These are phyloP conservation scores for Cladosporium sp. DNA, from an alignment of 2,329 filamentous ascomycete species.

Conservation along the genomic window DNA sequence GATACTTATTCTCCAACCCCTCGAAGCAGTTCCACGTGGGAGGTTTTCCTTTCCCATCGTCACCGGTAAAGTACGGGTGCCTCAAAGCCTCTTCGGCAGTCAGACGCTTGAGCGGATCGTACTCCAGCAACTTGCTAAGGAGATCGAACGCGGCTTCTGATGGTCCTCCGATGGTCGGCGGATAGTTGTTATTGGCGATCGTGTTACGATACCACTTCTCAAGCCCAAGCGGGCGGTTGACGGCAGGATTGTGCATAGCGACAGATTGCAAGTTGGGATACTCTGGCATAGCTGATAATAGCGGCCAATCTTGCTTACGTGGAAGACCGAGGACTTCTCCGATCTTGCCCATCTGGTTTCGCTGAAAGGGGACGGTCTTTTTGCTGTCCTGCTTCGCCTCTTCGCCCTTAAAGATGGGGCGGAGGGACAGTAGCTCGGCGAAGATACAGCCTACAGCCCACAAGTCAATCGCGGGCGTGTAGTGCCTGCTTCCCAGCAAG, in stretches of 20 bases:
- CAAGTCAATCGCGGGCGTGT: conserved; percentile 93
- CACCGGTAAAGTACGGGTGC: conserved; percentile 73
- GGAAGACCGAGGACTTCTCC: conserved; percentile 93
- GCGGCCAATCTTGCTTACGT: conserved; percentile 82
- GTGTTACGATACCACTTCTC: conserved; percentile 61
- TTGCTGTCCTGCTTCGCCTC: conserved; percentile 99
- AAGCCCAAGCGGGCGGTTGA: conserved; percentile 54
- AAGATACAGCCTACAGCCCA: conserved; percentile 99
- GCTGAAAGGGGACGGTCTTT: conserved; percentile 94
- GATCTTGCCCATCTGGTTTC: conserved; percentile 99
- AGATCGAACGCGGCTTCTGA: conserved; percentile 71
- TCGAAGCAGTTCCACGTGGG: conserved; percentile 86
- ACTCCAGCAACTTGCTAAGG: conserved; percentile 78
- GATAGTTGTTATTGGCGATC: conserved; percentile 45
- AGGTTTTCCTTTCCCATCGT: conserved; percentile 24
- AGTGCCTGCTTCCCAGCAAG: conserved; percentile 87
- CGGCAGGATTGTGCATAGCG: conserved; percentile 43
- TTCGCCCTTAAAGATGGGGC: conserved; percentile 97
- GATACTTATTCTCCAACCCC: conserved; percentile 82
- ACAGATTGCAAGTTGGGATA: conserved; percentile 47
- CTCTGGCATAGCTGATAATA: conserved; percentile 81
- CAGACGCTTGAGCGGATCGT: conserved; percentile 83
- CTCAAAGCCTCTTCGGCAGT: conserved; percentile 85
- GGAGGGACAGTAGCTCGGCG: conserved; percentile 81
- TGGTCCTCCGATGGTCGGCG: conserved; percentile 32